Conservation (phyloP, 2,329 filamentous ascomycete genomes). For the Diaporthe nobilis region DNA sequence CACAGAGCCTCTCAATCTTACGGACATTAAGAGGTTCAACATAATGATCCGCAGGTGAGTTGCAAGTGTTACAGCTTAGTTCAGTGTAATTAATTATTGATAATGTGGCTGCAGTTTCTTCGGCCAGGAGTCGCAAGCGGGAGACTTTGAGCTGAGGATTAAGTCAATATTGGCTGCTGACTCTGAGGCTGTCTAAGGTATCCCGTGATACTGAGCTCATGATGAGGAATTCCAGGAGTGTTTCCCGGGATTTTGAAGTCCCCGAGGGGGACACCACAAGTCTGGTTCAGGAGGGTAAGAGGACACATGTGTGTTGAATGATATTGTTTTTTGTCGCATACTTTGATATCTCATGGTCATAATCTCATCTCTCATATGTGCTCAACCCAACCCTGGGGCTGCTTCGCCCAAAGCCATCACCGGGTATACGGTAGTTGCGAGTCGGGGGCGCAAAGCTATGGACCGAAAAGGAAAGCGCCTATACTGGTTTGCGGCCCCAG, state of each 20-base stretch:
- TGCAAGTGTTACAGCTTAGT: neutral
- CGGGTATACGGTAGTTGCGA: constrained; percentile 8
- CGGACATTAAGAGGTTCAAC: neutral
- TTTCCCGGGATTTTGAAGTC: too few relatives aligned
- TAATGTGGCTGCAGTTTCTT: constrained; percentile 1
- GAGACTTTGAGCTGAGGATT: constrained; percentile 7
- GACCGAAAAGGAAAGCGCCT: neutral
- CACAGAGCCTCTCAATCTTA: neutral
- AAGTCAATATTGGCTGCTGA: constrained; percentile 6
- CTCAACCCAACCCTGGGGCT: neutral
- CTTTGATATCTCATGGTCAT: constrained; percentile 8
- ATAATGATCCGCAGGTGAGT: constrained; percentile 32
- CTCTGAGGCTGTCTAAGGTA: neutral
- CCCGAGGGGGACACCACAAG: neutral
- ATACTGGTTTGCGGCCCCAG: constrained; percentile 48
- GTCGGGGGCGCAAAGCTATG: neutral
- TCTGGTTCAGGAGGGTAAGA: neutral
- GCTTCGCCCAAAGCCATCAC: neutral
- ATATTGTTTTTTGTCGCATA: neutral
- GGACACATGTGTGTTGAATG: neutral
- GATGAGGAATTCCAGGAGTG: neutral
- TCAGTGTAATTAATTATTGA: neutral
- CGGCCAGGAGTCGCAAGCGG: constrained; percentile 6
- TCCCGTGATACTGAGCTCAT: neutral
- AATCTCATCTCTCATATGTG: neutral